phyloP scores from a whole-genome alignment of 257 asterid species.

The Craterostigma plantagineum region DNA sequence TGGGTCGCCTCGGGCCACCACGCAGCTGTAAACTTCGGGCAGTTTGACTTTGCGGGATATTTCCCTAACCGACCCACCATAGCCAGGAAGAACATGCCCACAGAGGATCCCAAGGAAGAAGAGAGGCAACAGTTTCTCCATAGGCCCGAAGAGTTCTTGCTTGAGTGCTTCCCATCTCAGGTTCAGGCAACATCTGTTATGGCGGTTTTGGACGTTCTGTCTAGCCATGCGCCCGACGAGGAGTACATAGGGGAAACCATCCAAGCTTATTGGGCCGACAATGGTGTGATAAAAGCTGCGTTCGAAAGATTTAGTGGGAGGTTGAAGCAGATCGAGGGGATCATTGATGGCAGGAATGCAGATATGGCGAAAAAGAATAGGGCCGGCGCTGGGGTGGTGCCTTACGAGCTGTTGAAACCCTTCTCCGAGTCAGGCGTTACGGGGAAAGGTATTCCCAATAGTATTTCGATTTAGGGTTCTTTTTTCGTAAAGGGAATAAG shows the following conservation, averaged over 20 bases:
- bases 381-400: conserved; percentile 56
- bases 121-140: conserved; percentile 22
- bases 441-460: conserved; percentile 57
- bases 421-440: conserved; percentile 55
- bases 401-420: conserved; percentile 59
- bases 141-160: conserved; percentile 41
- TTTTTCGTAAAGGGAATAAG: too few species aligned
- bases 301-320: conserved; percentile 30
- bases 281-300: conserved; percentile 22
- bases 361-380: conserved; percentile 23
- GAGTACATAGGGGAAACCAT: conserved; percentile 39
- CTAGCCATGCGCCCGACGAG: conserved; percentile 73
- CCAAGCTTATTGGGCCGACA: conserved; percentile 26
- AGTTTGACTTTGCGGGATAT: conserved; percentile 40
- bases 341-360: conserved; percentile 39
- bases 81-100: conserved; percentile 43
- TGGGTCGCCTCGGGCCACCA: conserved; percentile 75
- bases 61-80: conserved; percentile 60
- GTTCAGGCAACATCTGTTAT: conserved; percentile 33
- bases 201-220: conserved; percentile 44
- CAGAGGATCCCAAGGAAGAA: conserved; percentile 34
- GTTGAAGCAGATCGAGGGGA: conserved; percentile 47
- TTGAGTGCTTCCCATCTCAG: conserved; percentile 48
- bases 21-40: conserved; percentile 78
- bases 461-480: conserved; percentile 77